Base-by-base conservation (phyloP, 352 stramenopile species). In the Globisporangium parvum region DNA sequence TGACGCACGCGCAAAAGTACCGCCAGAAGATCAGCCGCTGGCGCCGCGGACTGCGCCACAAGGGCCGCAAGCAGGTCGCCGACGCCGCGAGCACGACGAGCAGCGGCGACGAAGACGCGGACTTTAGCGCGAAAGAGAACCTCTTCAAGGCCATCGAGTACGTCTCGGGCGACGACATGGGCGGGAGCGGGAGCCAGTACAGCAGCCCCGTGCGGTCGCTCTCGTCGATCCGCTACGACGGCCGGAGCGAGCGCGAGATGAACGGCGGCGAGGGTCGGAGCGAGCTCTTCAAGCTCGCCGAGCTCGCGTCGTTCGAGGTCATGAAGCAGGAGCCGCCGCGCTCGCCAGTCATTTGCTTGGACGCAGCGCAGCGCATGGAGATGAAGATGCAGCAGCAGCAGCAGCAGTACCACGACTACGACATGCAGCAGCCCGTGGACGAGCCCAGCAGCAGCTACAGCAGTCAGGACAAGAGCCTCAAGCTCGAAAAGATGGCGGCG, bases 1-100 rank as follows among this genome's bases (percentile, higher is more conserved):
- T 89, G 81, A 89, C 81, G 33, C 81, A 91, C 58, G 81, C 81
- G 62, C 81, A 91, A 51, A 91, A 91, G 66, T 91, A 91, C 60
- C 78, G 78, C 44, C 78, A 91, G 65, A 91, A 91, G 73, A 89
- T 91, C 65, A 85, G 78, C 53, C 78, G 81, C 66, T 88, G 81
- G 78, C 78, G 78, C 48, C 78, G 81, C 49, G 81, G 81, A 11
- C 51, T 91, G 62, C 78, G 81, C 53, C 81, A 91, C 67, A 91
- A 91, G 59, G 81, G 81, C 47, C 73, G 81, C 52, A 91, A 88
- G 65, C 80, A 88, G 57, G 63, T 65, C 21, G 53, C 55, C 0
- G 77, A 85, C 55, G 61, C 63, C 42, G 50, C 54, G 20, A 65
- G 44, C 35, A 55, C 42, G 9, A 60, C 62, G 33, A 67, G 71